Percentiles rank a stretch among this genome's conserved stretches.
These are phyloP conservation scores for Colletotrichum phormii DNA, from an alignment of 2,329 filamentous ascomycete genomes.

Conservation along the genomic window DNA sequence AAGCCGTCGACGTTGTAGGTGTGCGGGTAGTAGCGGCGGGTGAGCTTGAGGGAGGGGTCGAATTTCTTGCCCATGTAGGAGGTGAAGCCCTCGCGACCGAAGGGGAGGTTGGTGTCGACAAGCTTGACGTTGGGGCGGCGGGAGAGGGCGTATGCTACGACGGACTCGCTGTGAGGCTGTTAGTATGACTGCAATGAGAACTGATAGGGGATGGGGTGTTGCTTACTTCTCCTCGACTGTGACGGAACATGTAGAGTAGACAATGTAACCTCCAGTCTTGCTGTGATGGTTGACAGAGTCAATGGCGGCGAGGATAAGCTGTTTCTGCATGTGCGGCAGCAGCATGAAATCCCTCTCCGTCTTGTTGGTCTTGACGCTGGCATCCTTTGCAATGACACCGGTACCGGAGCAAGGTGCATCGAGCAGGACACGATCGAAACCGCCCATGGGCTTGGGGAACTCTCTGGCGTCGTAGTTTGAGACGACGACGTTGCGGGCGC, in stretches of 20 bases:
- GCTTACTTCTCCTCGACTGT: slow-evolving; percentile 81
- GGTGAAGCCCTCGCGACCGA: slow-evolving; percentile 93
- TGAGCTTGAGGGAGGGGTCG: slow-evolving; percentile 84
- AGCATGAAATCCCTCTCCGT: slow-evolving; percentile 93
- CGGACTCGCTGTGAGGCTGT: slow-evolving; percentile 75
- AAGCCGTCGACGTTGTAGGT: slow-evolving; percentile 97
- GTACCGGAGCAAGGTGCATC: slow-evolving; percentile 80
- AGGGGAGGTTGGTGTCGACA: slow-evolving; percentile 89
- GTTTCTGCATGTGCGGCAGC: slow-evolving; percentile 94
- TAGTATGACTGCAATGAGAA: neutral
- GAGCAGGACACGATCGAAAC: slow-evolving; percentile 93
- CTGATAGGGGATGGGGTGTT: too few species aligned
- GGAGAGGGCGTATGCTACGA: slow-evolving; percentile 92
- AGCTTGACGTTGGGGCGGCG: slow-evolving; percentile 94
- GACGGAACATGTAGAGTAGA: slow-evolving; percentile 97
- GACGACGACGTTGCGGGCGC: slow-evolving; percentile 87
- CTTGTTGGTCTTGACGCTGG: slow-evolving; percentile 98
- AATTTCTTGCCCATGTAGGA: slow-evolving; percentile 93
- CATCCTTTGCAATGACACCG: slow-evolving; percentile 96
- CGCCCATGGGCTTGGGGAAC: slow-evolving; percentile 93
- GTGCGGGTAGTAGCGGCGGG: slow-evolving; percentile 89
- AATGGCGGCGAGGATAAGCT: slow-evolving; percentile 91
- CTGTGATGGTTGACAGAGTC: slow-evolving; percentile 92
- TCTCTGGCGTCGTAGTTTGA: slow-evolving; percentile 95
- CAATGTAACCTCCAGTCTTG: slow-evolving; percentile 93